A percentile compares a stretch with the other conserved stretches of the same genome.
These are phyloP conservation scores for Saccharomycopsis sp. DNA, from an alignment of 805 yeast species.

Conservation along the genomic window DNA sequence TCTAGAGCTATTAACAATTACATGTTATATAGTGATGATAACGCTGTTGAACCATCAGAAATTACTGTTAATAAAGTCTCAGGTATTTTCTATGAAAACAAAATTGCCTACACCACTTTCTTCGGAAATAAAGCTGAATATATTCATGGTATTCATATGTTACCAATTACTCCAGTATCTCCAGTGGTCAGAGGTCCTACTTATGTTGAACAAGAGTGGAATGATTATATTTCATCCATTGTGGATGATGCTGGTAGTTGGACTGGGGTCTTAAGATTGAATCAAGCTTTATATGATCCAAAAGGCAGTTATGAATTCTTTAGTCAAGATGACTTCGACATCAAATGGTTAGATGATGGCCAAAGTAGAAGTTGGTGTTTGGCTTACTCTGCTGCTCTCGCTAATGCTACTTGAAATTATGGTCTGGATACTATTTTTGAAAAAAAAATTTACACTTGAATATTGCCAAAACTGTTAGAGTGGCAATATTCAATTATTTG, in stretches of 20 bases:
- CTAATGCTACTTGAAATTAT: slow-evolving; percentile 3
- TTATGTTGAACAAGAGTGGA: slow-evolving; percentile 54
- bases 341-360: slow-evolving; percentile 61
- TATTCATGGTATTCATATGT: slow-evolving; percentile 73
- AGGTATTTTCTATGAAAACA: slow-evolving; percentile 65
- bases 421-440: too few relatives aligned
- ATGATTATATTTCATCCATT: slow-evolving; percentile 31
- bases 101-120: slow-evolving; percentile 61
- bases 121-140: slow-evolving; percentile 53
- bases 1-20: slow-evolving; percentile 44
- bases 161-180: slow-evolving; percentile 58
- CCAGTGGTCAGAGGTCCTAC: slow-evolving; percentile 41
- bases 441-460: too few relatives aligned
- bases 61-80: slow-evolving; percentile 49
- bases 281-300: slow-evolving; percentile 69
- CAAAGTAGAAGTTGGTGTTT: slow-evolving; percentile 86
- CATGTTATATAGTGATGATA: slow-evolving; percentile 38
- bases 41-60: slow-evolving; percentile 39
- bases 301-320: slow-evolving; percentile 50
- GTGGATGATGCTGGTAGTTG: slow-evolving; percentile 41
- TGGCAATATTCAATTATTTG: too few relatives aligned
- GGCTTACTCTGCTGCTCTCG: slow-evolving; percentile 49
- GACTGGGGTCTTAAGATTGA: slow-evolving; percentile 56
- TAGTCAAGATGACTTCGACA: slow-evolving; percentile 39
- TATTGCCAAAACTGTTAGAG: too few relatives aligned